Evolutionary conservation across 2,329 filamentous ascomycete species (phyloP), one percentile per base, ranked within the genome.

Genomic region (Lecanicillium sp.): DNA sequence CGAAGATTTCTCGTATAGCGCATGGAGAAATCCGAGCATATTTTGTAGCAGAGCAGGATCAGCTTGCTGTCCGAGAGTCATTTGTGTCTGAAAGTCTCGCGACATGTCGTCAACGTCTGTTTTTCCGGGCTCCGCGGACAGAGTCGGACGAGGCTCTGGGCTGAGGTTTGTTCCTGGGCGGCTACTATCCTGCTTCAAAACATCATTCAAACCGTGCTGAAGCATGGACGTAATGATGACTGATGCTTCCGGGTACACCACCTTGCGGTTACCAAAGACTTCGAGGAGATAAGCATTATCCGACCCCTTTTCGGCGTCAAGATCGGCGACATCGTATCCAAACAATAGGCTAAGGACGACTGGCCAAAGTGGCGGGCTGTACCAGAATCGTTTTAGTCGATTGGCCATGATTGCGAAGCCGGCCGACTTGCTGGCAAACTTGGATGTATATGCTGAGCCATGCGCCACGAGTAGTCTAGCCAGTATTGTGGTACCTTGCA

Each of bases 331-430:
- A 59, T 96, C 90, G 35, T 82, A 77, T 1, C 87, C 90, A 60
- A 98, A 95, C 2, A 98, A 67, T 19, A 97, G 86, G 45, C 87
- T 84, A 65, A 98, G 87, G 60, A 87, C 90, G 36, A 93, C 84
- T 0, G 85, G 83, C 93, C 93, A 97, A 21, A 97, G 67, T 0
- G 82, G 80, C 2, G 90, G 80, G 14, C 90, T 78, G 58, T 87
- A 84, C 91, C 93, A 98, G 82, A 90, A 96, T 58, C 84, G 75
- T 60, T 84, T 89, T 4, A 98, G 68, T 26, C 88, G 80, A 58
- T 86, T 79, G 30, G 86, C 86, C 80, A 97, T 84, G 52, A 96
- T 86, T 27, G 77, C 75, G 62, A 96, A 96, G 2, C 94, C 94
- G 24, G 89, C 88, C 10, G 86, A 89, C 66, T 94, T 95, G 12